Percentiles rank a stretch among this genome's conserved stretches.
phyloP scores from a whole-genome alignment of 768 basidiomycete genomes.

The Xerocomellus amylosporus region DNA sequence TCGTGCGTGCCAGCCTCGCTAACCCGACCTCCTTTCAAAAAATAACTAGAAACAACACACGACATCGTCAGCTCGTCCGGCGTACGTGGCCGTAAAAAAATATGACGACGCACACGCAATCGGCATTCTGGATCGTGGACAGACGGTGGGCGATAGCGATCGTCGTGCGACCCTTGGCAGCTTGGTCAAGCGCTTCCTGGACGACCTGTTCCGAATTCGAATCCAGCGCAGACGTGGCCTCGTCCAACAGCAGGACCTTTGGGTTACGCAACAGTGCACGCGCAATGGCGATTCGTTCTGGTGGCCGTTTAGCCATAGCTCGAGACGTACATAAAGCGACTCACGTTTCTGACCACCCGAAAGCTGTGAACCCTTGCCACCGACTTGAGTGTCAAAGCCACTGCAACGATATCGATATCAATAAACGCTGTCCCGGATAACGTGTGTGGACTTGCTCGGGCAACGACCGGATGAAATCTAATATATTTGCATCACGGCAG shows the following conservation, averaged over 20 bases:
- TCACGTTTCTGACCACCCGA: constrained; percentile 86
- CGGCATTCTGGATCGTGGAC: constrained; percentile 89
- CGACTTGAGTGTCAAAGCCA: constrained; percentile 89
- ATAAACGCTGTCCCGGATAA: not conserved
- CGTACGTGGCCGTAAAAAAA: not conserved
- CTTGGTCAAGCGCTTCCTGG: constrained; percentile 89
- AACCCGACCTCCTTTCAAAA: constrained; percentile 83
- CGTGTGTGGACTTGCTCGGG: constrained; percentile 56
- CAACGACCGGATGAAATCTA: constrained; percentile 83
- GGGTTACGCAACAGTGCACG: constrained; percentile 88
- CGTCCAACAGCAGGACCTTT: constrained; percentile 84
- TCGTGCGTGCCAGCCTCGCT: constrained; percentile 88
- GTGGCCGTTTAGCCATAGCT: not conserved
- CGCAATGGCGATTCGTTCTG: constrained; percentile 78
- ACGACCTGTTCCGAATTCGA: constrained; percentile 93
- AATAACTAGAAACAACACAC: constrained; percentile 53
- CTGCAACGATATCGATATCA: constrained; percentile 34
- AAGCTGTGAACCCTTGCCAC: constrained; percentile 86
- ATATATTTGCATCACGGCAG: constrained; percentile 84
- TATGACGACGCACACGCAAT: constrained; percentile 73
- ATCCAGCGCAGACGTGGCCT: constrained; percentile 90
- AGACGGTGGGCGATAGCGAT: constrained; percentile 94
- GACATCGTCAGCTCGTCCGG: not conserved
- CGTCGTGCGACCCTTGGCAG: constrained; percentile 89
- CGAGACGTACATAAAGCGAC: constrained; percentile 16